Base-by-base conservation (phyloP, 2,329 filamentous ascomycete species). In the Falciphora oryzae region DNA sequence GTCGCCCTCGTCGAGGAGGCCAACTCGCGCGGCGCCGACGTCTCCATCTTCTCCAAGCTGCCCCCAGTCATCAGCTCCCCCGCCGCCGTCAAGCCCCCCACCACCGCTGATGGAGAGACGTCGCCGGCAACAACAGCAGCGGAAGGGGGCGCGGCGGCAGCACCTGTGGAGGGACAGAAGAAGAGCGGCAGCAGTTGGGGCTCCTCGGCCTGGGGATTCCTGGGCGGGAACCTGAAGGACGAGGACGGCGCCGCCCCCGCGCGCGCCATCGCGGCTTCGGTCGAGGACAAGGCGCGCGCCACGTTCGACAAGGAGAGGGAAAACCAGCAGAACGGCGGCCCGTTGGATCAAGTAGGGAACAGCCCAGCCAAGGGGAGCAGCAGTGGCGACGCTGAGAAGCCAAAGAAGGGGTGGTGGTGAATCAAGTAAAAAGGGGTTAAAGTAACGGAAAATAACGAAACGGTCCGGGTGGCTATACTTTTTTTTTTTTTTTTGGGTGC, bases 1-100 rank as follows among this genome's bases (percentile, higher is more conserved):
- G 78, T 81, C 62, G 71, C 75, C 38, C 78, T 86, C 65, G 85
- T 87, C 62, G 85, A 87, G 69, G 83, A 85, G 64, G 82, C 83
- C 66, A 81, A 83, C 68, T 78, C 75, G 65, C 75, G 78, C 61
- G 82, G 83, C 65, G 77, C 73, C 76, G 63, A 71, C 63, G 29
- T 60, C 16, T 65, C 65, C 64, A 67, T 71, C 66, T 70, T 73
- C 69, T 72, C 77, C 71, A 77, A 80, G 69, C 72, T 86, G 60
- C 83, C 83, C 5, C 80, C 81, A 32, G 75, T 85, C 38, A 79
- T 87, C 28, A 78, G 78, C 18, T 72, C 79, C 0, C 80, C 83
- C 2, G 63, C 65, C 59, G 65, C 71, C 10, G 63, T 71, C 27
- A 53, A 44, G 13, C 35, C 35, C 35, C 35, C 35, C 35, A 38